A percentile compares a stretch with the other conserved stretches of the same genome.
These are phyloP conservation scores for Geotrichum cucujoidarum DNA, from an alignment of 1,139 yeast genomes.

Conservation along the genomic window DNA sequence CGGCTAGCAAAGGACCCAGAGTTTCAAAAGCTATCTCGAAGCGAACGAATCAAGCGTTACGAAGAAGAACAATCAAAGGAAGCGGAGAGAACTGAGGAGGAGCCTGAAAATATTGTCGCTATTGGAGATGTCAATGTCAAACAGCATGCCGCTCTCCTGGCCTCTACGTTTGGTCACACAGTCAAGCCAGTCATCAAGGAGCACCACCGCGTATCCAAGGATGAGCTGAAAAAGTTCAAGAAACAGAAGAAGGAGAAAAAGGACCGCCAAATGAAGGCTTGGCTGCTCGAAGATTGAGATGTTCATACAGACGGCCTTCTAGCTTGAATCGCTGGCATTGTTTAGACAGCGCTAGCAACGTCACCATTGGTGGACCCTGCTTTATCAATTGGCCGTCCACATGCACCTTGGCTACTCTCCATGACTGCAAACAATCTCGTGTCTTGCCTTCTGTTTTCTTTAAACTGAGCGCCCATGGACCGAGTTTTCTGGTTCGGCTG, in stretches of 20 bases:
- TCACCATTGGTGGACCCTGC: not conserved
- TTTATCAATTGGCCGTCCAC: too few relatives aligned
- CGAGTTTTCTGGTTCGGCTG: too few relatives aligned
- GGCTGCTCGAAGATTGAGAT: slow-evolving; percentile 20
- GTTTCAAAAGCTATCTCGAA: slow-evolving; percentile 21
- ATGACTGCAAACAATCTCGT: too few relatives aligned
- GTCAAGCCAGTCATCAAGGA: not conserved
- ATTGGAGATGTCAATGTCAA: slow-evolving; percentile 15
- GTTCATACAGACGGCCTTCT: not conserved
- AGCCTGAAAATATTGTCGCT: slow-evolving; percentile 17
- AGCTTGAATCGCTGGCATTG: not conserved
- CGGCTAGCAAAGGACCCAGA: slow-evolving; percentile 23
- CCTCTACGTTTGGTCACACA: slow-evolving; percentile 23
- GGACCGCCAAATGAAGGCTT: slow-evolving; percentile 26
- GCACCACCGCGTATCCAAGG: slow-evolving; percentile 23
- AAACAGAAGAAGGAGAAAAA: slow-evolving; percentile 26
- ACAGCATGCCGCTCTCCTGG: slow-evolving; percentile 25
- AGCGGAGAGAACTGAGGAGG: not conserved
- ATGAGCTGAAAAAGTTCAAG: slow-evolving; percentile 27
- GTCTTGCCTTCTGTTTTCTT: too few relatives aligned
- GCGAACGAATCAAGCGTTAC: slow-evolving; percentile 22
- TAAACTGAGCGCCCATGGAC: too few relatives aligned
- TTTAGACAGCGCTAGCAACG: not conserved
- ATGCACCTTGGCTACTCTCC: too few relatives aligned
- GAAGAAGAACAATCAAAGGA: slow-evolving; percentile 15